phyloP scores from a whole-genome alignment of 2,329 filamentous ascomycete species.

The Pseudocercospora pini-densiflorae region DNA sequence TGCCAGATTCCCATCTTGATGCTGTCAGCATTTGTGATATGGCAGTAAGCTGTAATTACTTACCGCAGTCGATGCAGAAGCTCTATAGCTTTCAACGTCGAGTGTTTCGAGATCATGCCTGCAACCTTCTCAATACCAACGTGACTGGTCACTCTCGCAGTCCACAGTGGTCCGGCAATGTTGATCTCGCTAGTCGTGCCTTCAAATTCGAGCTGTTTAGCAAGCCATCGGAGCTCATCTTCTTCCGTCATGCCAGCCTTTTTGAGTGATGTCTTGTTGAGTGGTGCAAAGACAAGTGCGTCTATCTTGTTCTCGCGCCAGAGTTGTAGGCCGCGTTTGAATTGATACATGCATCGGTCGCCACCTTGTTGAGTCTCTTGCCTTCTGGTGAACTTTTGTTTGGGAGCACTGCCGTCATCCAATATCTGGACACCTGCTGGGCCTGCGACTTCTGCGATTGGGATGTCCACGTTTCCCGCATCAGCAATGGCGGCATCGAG shows the following conservation, averaged over 20 bases:
- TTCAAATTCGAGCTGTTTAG: slow-evolving; percentile 16
- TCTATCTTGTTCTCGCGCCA: slow-evolving; percentile 15
- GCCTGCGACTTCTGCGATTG: background rate
- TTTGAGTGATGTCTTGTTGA: slow-evolving; percentile 27
- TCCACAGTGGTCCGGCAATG: slow-evolving; percentile 22
- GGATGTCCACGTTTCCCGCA: background rate
- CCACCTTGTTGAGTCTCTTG: slow-evolving; percentile 14
- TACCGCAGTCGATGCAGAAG: slow-evolving; percentile 19
- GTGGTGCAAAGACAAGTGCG: slow-evolving; percentile 22
- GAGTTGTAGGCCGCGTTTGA: slow-evolving; percentile 15
- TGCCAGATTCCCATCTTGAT: slow-evolving; percentile 21
- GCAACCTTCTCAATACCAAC: slow-evolving; percentile 18
- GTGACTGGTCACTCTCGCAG: slow-evolving; percentile 23
- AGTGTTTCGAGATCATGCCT: slow-evolving; percentile 12
- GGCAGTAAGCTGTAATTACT: background rate
- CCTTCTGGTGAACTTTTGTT: background rate
- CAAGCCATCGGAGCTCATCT: slow-evolving; percentile 26
- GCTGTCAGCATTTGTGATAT: background rate
- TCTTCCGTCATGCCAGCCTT: slow-evolving; percentile 25
- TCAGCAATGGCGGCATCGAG: slow-evolving; percentile 1
- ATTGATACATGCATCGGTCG: slow-evolving; percentile 18
- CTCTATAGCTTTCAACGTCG: slow-evolving; percentile 19
- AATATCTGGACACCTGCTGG: slow-evolving; percentile 12
- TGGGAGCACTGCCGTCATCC: slow-evolving; percentile 16
- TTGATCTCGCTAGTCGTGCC: slow-evolving; percentile 27